Evolutionary conservation across 2,329 filamentous ascomycete genomes (phyloP), one percentile per base, ranked within the genome.

Genomic region (Keithomyces neogunnii): DNA sequence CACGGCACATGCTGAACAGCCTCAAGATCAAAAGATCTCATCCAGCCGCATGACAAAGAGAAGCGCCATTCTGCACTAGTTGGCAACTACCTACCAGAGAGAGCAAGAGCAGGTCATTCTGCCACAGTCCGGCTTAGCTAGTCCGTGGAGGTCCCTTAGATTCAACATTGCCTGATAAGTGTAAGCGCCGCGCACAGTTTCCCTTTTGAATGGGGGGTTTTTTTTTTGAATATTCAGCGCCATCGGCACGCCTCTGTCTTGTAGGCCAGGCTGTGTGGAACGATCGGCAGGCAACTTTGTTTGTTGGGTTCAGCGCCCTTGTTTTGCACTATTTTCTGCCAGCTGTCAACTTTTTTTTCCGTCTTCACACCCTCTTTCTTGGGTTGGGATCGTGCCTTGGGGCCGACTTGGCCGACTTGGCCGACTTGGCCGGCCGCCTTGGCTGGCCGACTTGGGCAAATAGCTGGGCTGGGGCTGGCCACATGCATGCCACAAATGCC

Each of bases 381-480:
- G 6, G 6, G 6, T 35, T 11, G 33, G 33, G 2, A 19, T 19
- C 19, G 19, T 19, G 19, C 19, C 19, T 19, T 19, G 19, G 19
- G 19, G 46, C 46, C 46, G 45, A 39, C 4, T 36, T 36, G 31
- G 32, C 45, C 45, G 19, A n/a, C 9, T 3, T n/a, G 33, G n/a
- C 13, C 7, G 5, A 28, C 13, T 13, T 35, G 26, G 29, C 28
- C 1, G 43, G 28, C 5, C 6, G 28, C n/a, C 13, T 13, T 35
- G 26, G 29, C 28, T 5, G 43, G 28, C 5, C 6, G 28, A 31
- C 31, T 5, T 47, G 38, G 40, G 26, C 4, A 26, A 39, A 30
- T n/a, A 38, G 46, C 33, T 48, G 46, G 31, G 11, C 19, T 31
- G 42, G 45, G 48, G 48, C 43, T 50, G 48, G 42, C 35, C 49